Percentiles rank a stretch among this genome's conserved stretches.
phyloP scores from a whole-genome alignment of 1,139 yeast species.

The Tardiomyces depauwii region DNA sequence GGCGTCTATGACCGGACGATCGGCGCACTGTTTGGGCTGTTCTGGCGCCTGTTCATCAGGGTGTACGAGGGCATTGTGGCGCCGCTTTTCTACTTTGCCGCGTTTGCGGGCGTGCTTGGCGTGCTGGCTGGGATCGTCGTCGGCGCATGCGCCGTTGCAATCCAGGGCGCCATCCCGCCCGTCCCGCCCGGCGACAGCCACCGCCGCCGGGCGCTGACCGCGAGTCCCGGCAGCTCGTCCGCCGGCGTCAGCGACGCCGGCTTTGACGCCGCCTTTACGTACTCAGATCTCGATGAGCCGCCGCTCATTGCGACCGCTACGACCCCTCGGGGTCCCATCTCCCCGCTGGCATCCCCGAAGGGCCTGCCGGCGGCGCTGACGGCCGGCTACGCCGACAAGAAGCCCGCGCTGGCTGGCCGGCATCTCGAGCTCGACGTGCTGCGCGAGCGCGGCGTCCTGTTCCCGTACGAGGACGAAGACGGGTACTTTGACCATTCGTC shows the following conservation, averaged over 20 bases:
- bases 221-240: no score
- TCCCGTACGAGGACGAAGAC: constrained; percentile 3
- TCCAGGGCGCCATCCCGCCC: constrained; percentile 11
- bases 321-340: background rate
- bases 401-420: constrained; percentile 1
- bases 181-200: background rate
- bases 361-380: background rate
- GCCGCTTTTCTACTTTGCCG: constrained; percentile 14
- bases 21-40: background rate
- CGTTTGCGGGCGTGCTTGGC: constrained; percentile 13
- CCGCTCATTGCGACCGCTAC: background rate
- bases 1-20: background rate
- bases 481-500: constrained; percentile 2
- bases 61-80: constrained; percentile 12
- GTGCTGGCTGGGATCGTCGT: constrained; percentile 14
- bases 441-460: constrained; percentile 1
- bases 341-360: constrained; percentile 1
- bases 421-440: background rate
- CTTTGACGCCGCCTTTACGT: background rate
- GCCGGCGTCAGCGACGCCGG: no score
- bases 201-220: no score
- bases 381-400: constrained; percentile 1
- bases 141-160: constrained; percentile 13
- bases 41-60: constrained; percentile 9
- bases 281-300: background rate